Evolutionary conservation across 2,329 filamentous ascomycete species (phyloP), one percentile per base, ranked within the genome.

Genomic region (Monilinia fructigena): DNA sequence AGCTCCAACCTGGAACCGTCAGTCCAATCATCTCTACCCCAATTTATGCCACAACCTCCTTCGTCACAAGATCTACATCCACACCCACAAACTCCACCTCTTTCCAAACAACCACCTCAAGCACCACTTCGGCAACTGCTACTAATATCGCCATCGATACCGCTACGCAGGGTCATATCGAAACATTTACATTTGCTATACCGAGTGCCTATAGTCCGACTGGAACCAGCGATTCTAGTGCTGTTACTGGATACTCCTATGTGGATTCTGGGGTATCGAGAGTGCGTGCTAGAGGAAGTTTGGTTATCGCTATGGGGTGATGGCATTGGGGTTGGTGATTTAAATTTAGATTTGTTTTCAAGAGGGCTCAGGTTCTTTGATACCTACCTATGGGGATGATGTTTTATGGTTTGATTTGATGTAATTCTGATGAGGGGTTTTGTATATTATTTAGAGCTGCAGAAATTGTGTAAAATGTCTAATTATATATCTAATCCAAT

Each of bases 111-210:
- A 55, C 40, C 42, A 47, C 31, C 14, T 42, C 63, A 8, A 52
- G 35, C 23, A 31, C 28, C 38, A 14, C n/a, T 16, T 53, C 55
- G 8, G 18, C 50, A n/a, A 60, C 38, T n/a, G 55, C 35, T 16
- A 53, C 55, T 20, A 38, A 38, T 31, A 60, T 65, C 35, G 35
- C 61, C 20, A 59, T 59, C 47, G 63, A 61, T 12, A 65, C 55
- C 2, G 28, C 58, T 26, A 60, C 58, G 10, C 28, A 38, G 10
- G 38, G 35, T 11, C 31, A 14, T 3, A 61, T 26, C 35, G 48
- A 53, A 45, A 65, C 48, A 16, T 65, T 61, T n/a, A 65, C 48
- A 40, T 65, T 61, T 31, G 55, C 63, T 6, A n/a, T 61, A 20
- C 63, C 63, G 3, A 53, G 47, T 35, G 48, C 26, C 23, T 65